Evolutionary conservation across 129 eudicot species (phyloP), one percentile per base, ranked within the genome.

Genomic region (Flaveria robusta): DNA sequence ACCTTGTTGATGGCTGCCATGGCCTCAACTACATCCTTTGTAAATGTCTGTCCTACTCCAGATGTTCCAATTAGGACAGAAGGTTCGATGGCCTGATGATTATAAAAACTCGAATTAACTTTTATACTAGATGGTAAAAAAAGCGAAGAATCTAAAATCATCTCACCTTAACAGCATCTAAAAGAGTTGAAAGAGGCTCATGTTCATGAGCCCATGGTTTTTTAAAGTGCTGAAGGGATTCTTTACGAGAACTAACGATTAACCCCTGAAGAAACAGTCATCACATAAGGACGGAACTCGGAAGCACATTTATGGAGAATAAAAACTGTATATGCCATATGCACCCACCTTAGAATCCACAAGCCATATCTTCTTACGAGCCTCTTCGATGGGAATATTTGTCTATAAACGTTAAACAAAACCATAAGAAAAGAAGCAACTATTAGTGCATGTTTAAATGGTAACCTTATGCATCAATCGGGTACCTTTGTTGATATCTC

Each of bases 121-220:
- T 45, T 34, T 42, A 70, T 2, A 15, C 50, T 24, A 42, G 27
- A 69, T 20, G 26, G 24, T 50, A 54, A 16, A 52, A 18, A 29
- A 9, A n/a, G n/a, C n/a, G n/a, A n/a, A n/a, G n/a, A n/a, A n/a
- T n/a, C n/a, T n/a, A n/a, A n/a, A n/a, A n/a, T n/a, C n/a, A n/a
- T 39, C 82, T 14, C 39, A 90, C 98, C 92, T 88, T 90, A 81
- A 93, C 95, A 27, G 94, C 89, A 74, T 91, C 94, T 31, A 88
- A 37, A 45, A 93, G 98, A 82, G 87, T 86, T 42, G 74, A 60
- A 56, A 84, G 81, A 74, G 96, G 92, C 73, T 86, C 92, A 52
- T 82, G 88, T 43, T 90, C 96, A 85, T 93, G 98, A 66, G 98
- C 98, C 98, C 98, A 93, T 66, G 96, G 92, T 85, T 90, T 76